Percentiles rank a stretch among this genome's conserved stretches.
Evolutionary conservation across 495 filamentous ascomycete genomes (phyloP).

Genomic region (Neurospora sp.): DNA sequence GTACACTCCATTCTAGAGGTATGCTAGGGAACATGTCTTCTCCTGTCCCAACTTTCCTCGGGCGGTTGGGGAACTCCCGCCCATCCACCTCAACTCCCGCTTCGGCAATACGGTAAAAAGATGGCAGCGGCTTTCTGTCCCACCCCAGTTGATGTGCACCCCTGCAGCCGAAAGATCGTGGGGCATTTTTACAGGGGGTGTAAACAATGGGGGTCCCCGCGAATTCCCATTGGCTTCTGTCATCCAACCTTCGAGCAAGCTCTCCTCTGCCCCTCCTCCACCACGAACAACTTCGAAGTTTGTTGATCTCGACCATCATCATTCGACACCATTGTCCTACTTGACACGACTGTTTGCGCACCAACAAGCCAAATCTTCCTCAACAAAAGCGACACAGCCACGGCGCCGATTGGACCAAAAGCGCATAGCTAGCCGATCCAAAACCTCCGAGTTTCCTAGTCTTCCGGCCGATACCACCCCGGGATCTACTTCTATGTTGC

Average conservation of each 20-base stretch:
- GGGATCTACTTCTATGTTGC: conserved; percentile 25
- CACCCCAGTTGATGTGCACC: not conserved
- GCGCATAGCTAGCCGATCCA: not conserved
- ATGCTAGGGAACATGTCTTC: not conserved
- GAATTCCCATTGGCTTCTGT: not conserved
- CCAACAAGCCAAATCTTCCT: not conserved
- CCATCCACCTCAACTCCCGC: not conserved
- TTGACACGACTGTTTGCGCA: not conserved
- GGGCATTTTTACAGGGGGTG: not conserved
- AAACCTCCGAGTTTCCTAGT: not conserved
- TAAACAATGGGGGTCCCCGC: not conserved
- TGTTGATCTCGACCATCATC: not conserved
- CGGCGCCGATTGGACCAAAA: not conserved
- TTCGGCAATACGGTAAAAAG: not conserved
- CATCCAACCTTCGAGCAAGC: not conserved
- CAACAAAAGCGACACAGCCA: not conserved
- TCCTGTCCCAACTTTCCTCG: not conserved
- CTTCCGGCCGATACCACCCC: not conserved
- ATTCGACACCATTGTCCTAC: not conserved
- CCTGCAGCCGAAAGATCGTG: not conserved
- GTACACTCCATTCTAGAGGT: not conserved
- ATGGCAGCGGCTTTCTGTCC: not conserved
- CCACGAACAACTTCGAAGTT: not conserved
- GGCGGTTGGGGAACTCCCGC: not conserved
- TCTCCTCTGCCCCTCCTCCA: not conserved